Conservation (phyloP, 768 basidiomycete genomes). For the Boletus barrowsii region DNA sequence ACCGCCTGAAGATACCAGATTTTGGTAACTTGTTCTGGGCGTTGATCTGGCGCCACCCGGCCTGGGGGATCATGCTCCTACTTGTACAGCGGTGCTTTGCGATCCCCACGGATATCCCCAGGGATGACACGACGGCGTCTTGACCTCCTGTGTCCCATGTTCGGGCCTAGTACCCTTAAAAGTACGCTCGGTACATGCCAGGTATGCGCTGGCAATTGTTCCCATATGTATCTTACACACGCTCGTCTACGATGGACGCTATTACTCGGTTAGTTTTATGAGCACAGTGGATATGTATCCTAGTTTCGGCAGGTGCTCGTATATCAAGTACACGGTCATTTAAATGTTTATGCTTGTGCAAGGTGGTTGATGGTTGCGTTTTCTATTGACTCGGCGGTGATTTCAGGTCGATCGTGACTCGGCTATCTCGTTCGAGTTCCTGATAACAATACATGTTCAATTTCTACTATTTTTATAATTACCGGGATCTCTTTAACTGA, state of each 20-base stretch:
- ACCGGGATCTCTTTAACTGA: too few species aligned
- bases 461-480: too few species aligned
- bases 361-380: too few species aligned
- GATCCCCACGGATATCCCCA: background rate
- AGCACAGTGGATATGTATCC: background rate
- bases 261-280: background rate
- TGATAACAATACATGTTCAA: too few species aligned
- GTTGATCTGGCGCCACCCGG: background rate
- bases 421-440: too few species aligned
- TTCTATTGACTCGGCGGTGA: background rate
- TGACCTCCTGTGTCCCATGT: background rate
- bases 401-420: too few species aligned
- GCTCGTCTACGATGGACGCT: slow-evolving; percentile 5
- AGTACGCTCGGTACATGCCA: background rate
- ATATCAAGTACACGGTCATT: background rate
- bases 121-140: background rate
- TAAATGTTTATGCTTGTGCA: too few species aligned
- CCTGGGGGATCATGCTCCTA: background rate
- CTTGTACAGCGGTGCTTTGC: background rate
- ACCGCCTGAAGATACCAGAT: slow-evolving; percentile 36
- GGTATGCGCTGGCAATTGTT: background rate
- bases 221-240: slow-evolving; percentile 5
- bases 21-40: slow-evolving; percentile 32
- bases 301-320: background rate
- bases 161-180: background rate